These are phyloP conservation scores for Fagus sylvatica DNA, from an alignment of 306 rosid genomes.

Conservation along the genomic window DNA sequence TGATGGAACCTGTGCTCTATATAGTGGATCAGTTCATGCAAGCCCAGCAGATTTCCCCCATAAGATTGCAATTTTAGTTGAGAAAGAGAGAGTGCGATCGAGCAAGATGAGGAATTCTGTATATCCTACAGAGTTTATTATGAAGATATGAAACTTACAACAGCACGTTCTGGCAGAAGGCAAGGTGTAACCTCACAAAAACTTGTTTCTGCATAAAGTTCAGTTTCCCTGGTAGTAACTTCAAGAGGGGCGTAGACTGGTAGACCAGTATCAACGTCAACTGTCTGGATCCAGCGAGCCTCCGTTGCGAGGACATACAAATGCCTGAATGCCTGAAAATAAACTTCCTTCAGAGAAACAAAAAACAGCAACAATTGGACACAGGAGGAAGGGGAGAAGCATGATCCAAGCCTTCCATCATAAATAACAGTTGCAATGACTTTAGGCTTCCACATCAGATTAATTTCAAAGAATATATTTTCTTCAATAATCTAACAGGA, in stretches of 20 bases:
- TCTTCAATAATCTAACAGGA: too few relatives aligned
- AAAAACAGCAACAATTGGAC: conserved; percentile 12
- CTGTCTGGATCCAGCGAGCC: conserved; percentile 98
- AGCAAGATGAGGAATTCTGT: background rate
- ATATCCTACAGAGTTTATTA: conserved; percentile 17
- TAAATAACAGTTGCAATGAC: background rate
- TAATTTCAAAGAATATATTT: too few relatives aligned
- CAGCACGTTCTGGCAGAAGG: conserved; percentile 88
- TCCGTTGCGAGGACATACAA: conserved; percentile 91
- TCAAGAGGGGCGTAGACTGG: conserved; percentile 95
- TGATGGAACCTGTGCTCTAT: background rate
- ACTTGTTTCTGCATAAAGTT: conserved; percentile 88
- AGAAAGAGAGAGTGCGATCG: background rate
- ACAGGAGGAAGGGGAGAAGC: conserved; percentile 18
- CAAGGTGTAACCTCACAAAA: conserved; percentile 96
- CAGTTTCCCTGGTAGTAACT: conserved; percentile 80
- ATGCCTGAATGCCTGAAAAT: conserved; percentile 90
- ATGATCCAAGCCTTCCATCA: background rate
- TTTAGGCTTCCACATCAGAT: background rate
- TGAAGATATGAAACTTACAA: conserved; percentile 56
- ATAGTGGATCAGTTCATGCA: background rate
- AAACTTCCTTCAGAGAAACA: conserved; percentile 31
- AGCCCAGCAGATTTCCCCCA: background rate
- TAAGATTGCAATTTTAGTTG: background rate
- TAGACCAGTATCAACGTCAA: conserved; percentile 93